phyloP scores from a whole-genome alignment of 257 asterid genomes.

The Ligustrum vulgare region DNA sequence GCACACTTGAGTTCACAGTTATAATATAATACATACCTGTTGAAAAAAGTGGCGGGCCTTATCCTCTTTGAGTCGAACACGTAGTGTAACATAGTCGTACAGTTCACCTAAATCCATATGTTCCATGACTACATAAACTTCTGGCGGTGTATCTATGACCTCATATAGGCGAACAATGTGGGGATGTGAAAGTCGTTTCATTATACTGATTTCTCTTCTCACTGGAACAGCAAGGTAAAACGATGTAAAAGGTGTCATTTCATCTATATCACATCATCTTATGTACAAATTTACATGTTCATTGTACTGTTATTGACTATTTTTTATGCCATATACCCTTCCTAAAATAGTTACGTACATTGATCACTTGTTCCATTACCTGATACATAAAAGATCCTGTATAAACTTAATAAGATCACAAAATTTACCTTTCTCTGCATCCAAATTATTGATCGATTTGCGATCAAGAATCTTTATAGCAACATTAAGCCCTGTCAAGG shows the following conservation, averaged over 20 bases:
- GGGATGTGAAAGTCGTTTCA: conserved; percentile 61
- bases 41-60: conserved; percentile 66
- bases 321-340: not conserved
- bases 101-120: conserved; percentile 59
- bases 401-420: not conserved
- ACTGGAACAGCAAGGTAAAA: conserved; percentile 35
- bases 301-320: not conserved
- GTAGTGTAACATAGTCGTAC: conserved; percentile 48
- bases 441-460: conserved; percentile 33
- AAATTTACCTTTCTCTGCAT: conserved; percentile 39
- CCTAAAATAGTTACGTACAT: not conserved
- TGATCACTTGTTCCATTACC: not conserved
- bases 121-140: conserved; percentile 69
- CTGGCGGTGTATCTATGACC: conserved; percentile 59
- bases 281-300: not conserved
- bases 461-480: conserved; percentile 64
- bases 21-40: conserved; percentile 42
- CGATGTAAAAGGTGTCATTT: not conserved
- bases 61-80: conserved; percentile 52
- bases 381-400: not conserved
- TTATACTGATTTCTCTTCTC: conserved; percentile 55
- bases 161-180: conserved; percentile 67
- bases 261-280: not conserved
- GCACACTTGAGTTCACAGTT: not conserved
- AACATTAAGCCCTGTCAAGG: conserved; percentile 53